phyloP scores from a whole-genome alignment of 495 filamentous ascomycete genomes.

The Talaromyces nanjingensis region DNA sequence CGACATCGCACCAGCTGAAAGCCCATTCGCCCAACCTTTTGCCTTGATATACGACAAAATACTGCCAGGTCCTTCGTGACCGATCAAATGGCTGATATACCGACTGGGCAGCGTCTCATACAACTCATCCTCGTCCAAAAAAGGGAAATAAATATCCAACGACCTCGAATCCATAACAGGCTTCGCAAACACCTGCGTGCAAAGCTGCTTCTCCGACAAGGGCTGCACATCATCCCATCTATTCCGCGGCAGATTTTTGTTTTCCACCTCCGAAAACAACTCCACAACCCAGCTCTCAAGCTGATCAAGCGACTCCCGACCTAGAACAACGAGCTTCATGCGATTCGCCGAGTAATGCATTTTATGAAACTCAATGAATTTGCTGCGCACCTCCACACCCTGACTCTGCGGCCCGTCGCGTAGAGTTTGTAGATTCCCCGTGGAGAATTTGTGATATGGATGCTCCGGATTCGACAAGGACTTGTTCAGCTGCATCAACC shows the following conservation, averaged over 20 bases:
- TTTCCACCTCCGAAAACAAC: slow-evolving; percentile 73
- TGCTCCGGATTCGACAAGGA: slow-evolving; percentile 83
- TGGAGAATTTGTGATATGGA: slow-evolving; percentile 95
- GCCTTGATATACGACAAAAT: slow-evolving; percentile 92
- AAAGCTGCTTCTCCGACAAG: slow-evolving; percentile 58
- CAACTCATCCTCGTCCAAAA: slow-evolving; percentile 76
- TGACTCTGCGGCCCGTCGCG: slow-evolving; percentile 75
- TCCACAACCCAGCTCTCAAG: slow-evolving; percentile 85
- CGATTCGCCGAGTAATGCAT: slow-evolving; percentile 90
- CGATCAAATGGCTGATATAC: slow-evolving; percentile 90
- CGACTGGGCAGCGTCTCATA: slow-evolving; percentile 80
- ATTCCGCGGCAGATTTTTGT: slow-evolving; percentile 77
- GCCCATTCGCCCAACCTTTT: slow-evolving; percentile 89
- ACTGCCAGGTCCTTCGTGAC: slow-evolving; percentile 94
- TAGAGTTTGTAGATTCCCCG: slow-evolving; percentile 83
- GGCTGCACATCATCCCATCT: slow-evolving; percentile 72
- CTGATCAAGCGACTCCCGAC: slow-evolving; percentile 80
- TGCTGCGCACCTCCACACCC: slow-evolving; percentile 82
- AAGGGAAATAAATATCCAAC: slow-evolving; percentile 83
- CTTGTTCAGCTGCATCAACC: slow-evolving; percentile 86
- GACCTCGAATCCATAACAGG: slow-evolving; percentile 90
- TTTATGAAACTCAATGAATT: slow-evolving; percentile 91
- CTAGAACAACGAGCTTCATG: slow-evolving; percentile 92
- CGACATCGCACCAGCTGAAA: slow-evolving; percentile 69
- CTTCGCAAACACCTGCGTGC: slow-evolving; percentile 84